phyloP scores from a whole-genome alignment of 306 rosid genomes.

The Cucurbita maxima region DNA sequence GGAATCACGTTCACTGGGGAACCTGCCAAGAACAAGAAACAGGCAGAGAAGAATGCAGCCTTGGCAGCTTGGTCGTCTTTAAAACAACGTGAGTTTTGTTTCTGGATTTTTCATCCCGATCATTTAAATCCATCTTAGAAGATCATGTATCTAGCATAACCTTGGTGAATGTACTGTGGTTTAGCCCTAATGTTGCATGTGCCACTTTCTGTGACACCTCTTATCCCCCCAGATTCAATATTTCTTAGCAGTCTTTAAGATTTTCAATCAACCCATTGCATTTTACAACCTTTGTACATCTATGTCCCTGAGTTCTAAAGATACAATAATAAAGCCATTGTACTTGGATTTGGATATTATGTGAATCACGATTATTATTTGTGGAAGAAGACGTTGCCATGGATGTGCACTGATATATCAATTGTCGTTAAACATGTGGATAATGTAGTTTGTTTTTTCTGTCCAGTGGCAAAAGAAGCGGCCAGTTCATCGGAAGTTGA shows the following conservation, averaged over 20 bases:
- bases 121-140: background rate
- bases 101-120: background rate
- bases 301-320: too few species aligned
- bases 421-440: background rate
- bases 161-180: background rate
- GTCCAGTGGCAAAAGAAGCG: constrained; percentile 74
- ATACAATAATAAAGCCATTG: background rate
- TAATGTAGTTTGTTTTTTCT: constrained; percentile 6
- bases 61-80: constrained; percentile 95
- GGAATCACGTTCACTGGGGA: constrained; percentile 81
- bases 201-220: background rate
- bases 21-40: constrained; percentile 86
- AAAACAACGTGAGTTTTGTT: constrained; percentile 52
- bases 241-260: background rate
- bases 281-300: too few species aligned
- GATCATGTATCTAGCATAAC: background rate
- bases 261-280: background rate
- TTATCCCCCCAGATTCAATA: background rate
- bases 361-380: background rate
- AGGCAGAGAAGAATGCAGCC: constrained; percentile 96
- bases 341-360: background rate
- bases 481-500: constrained; percentile 71
- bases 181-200: background rate
- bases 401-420: background rate
- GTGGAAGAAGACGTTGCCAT: background rate